Evolutionary conservation across 2,329 filamentous ascomycete genomes (phyloP).

Genomic region (Fusarium pseudograminearum): DNA sequence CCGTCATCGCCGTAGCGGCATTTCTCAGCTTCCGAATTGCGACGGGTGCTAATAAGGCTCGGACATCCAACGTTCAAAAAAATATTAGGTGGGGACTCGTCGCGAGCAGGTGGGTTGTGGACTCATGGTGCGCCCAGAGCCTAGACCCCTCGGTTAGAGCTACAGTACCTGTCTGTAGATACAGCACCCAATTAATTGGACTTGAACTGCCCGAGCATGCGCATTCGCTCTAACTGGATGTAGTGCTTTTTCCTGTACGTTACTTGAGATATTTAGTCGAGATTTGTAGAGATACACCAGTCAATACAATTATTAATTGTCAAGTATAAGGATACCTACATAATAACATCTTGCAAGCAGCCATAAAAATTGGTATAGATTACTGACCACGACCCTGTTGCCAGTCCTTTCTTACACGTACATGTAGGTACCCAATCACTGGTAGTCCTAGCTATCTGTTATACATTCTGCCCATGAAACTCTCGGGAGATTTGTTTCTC

Average conservation of each 20-base stretch:
- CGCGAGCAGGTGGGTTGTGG: slow-evolving; percentile 22
- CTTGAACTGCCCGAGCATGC: slow-evolving; percentile 15
- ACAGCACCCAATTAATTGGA: slow-evolving; percentile 37
- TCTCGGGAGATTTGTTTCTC: background rate
- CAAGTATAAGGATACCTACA: background rate
- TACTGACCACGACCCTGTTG: background rate
- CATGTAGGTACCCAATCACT: background rate
- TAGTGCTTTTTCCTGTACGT: background rate
- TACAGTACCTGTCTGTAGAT: background rate
- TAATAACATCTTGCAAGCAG: background rate
- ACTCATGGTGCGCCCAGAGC: slow-evolving; percentile 12
- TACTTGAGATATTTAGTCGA: background rate
- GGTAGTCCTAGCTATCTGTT: background rate
- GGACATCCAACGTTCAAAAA: slow-evolving; percentile 26
- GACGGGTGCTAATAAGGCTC: slow-evolving; percentile 22
- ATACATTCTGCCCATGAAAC: slow-evolving; percentile 6
- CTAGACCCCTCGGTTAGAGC: slow-evolving; percentile 25
- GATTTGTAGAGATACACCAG: background rate
- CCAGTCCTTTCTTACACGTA: slow-evolving; percentile 4
- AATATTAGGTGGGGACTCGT: slow-evolving; percentile 43
- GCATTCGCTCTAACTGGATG: background rate
- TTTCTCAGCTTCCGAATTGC: slow-evolving; percentile 50
- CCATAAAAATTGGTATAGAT: background rate
- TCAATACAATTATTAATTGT: background rate
- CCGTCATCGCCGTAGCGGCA: slow-evolving; percentile 52